These are phyloP conservation scores for Xylariales sp. DNA, from an alignment of 2,329 filamentous ascomycete species.

Conservation along the genomic window DNA sequence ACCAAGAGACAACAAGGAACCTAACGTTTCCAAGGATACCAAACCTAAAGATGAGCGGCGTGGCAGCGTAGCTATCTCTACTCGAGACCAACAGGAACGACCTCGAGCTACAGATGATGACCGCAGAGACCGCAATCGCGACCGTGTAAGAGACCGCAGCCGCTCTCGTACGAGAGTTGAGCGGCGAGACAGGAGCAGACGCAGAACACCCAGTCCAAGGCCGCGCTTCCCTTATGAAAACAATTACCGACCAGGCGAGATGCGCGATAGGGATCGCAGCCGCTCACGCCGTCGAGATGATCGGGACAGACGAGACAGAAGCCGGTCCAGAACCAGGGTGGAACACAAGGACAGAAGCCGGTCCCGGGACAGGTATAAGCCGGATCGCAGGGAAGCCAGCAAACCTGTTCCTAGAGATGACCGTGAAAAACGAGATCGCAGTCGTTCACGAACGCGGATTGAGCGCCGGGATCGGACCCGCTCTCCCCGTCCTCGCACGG, in stretches of 20 bases:
- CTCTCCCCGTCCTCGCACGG: constrained; percentile 23
- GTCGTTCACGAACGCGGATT: constrained; percentile 20
- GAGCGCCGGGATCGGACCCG: constrained; percentile 25
- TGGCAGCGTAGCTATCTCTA: constrained; percentile 19
- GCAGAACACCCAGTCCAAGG: neutral
- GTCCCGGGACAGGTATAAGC: constrained; percentile 20
- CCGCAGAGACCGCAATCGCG: constrained; percentile 25
- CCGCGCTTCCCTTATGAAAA: constrained; percentile 16
- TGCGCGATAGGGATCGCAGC: constrained; percentile 19
- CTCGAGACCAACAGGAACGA: constrained; percentile 19
- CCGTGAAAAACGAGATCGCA: constrained; percentile 24
- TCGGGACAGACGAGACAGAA: constrained; percentile 19
- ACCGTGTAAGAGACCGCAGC: constrained; percentile 10
- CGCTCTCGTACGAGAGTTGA: constrained; percentile 7
- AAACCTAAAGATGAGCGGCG: constrained; percentile 22
- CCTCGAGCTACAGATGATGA: constrained; percentile 21
- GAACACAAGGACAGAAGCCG: neutral
- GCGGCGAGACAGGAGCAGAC: constrained; percentile 6
- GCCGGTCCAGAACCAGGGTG: constrained; percentile 15
- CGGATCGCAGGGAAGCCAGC: constrained; percentile 23
- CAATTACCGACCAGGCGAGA: constrained; percentile 23
- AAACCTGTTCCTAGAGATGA: constrained; percentile 24
- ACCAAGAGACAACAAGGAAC: constrained; percentile 12
- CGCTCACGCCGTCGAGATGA: constrained; percentile 21
- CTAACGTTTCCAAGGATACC: constrained; percentile 14